These are phyloP conservation scores for Saccharomyces hybrid DNA, from an alignment of 1,139 yeast genomes.

Conservation along the genomic window DNA sequence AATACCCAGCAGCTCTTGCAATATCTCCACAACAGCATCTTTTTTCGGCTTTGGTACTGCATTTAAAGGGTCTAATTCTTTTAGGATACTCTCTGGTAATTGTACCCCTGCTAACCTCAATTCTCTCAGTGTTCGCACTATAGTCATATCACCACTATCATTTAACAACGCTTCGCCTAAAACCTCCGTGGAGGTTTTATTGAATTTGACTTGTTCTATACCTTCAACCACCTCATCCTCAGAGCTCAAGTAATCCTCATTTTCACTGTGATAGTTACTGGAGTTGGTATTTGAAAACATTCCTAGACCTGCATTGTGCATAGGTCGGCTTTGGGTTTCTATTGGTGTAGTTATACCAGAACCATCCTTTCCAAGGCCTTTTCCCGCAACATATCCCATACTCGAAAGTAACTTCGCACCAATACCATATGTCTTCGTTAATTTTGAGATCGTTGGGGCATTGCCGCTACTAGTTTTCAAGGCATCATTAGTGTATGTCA, in stretches of 20 bases:
- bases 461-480: not conserved
- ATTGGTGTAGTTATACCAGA: slow-evolving; percentile 77
- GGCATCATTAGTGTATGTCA: not conserved
- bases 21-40: not conserved
- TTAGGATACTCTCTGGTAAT: not conserved
- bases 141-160: not conserved
- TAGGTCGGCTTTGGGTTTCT: slow-evolving; percentile 57
- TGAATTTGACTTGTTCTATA: slow-evolving; percentile 4
- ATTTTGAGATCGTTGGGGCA: slow-evolving; percentile 3
- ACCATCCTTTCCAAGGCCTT: slow-evolving; percentile 67
- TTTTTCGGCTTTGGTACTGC: slow-evolving; percentile 1
- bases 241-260: slow-evolving; percentile 8
- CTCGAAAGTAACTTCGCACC: slow-evolving; percentile 73
- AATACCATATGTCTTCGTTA: slow-evolving; percentile 52
- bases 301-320: slow-evolving; percentile 64
- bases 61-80: slow-evolving; percentile 1
- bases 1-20: not conserved
- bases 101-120: not conserved
- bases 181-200: slow-evolving; percentile 6
- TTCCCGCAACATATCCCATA: slow-evolving; percentile 85
- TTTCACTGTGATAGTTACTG: slow-evolving; percentile 7
- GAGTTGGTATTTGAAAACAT: slow-evolving; percentile 15
- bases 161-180: not conserved
- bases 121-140: not conserved
- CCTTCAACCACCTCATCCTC: slow-evolving; percentile 11